Evolutionary conservation across 1,284 basidiomycete genomes (phyloP).

Genomic region (Ceratobasidium sp.): DNA sequence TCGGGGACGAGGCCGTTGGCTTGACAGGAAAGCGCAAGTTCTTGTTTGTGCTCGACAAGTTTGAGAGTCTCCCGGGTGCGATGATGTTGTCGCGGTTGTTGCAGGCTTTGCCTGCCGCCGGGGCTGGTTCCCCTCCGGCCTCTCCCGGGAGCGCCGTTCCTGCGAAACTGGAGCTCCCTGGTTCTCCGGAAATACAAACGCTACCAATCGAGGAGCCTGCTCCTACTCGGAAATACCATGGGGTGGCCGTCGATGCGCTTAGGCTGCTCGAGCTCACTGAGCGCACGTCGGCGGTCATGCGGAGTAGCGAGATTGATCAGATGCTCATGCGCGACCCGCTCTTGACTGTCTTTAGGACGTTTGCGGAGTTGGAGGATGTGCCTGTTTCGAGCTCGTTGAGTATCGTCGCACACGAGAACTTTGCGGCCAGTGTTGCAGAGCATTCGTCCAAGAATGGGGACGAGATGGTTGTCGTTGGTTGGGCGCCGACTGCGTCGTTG

Average conservation of each 20-base stretch:
- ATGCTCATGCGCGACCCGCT: conserved; percentile 62
- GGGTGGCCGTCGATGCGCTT: conserved; percentile 56
- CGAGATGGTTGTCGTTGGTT: conserved; percentile 63
- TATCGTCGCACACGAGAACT: conserved; percentile 31
- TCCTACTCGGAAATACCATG: neutral
- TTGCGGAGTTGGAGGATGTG: conserved; percentile 61
- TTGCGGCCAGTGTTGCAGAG: conserved; percentile 16
- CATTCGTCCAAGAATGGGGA: conserved; percentile 56
- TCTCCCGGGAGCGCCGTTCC: neutral
- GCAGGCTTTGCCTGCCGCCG: conserved; percentile 20
- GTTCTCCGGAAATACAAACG: neutral
- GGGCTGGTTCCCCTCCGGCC: neutral
- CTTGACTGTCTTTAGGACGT: conserved; percentile 62
- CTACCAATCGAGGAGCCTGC: conserved; percentile 4
- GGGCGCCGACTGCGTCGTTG: conserved; percentile 56
- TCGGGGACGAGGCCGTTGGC: conserved; percentile 20
- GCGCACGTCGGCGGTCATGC: conserved; percentile 66
- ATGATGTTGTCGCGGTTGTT: conserved; percentile 44
- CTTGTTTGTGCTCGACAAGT: conserved; percentile 63
- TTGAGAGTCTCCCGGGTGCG: conserved; percentile 60
- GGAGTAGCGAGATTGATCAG: conserved; percentile 61
- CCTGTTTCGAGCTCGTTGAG: conserved; percentile 52
- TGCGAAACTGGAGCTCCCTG: conserved; percentile 10
- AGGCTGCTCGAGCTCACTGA: conserved; percentile 66
- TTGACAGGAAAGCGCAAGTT: conserved; percentile 49